Evolutionary conservation across 1,284 basidiomycete genomes (phyloP).

Genomic region (Trametes sp.): DNA sequence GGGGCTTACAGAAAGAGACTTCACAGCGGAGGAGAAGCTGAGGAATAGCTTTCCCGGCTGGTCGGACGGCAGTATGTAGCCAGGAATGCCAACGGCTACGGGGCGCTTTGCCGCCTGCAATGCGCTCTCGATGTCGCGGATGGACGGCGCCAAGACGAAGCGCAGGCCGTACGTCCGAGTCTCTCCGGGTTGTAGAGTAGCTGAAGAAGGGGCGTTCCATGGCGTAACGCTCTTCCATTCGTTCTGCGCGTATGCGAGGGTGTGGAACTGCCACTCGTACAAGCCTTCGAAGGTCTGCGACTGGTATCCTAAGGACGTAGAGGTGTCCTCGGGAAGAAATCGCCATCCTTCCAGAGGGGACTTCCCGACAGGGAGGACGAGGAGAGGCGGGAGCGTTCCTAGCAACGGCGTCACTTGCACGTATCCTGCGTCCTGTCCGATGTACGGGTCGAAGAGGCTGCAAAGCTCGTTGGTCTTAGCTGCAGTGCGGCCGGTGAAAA

Average conservation of each 20-base stretch:
- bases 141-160: conserved; percentile 58
- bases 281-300: conserved; percentile 68
- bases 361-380: conserved; percentile 55
- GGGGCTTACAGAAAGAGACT: conserved; percentile 54
- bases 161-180: conserved; percentile 62
- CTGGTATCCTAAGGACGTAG: conserved; percentile 57
- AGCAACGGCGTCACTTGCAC: conserved; percentile 60
- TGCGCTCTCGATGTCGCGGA: conserved; percentile 57
- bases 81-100: conserved; percentile 61
- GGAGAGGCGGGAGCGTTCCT: conserved; percentile 60
- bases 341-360: conserved; percentile 68
- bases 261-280: conserved; percentile 70
- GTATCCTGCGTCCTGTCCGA: conserved; percentile 64
- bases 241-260: conserved; percentile 63
- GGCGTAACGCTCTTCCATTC: conserved; percentile 61
- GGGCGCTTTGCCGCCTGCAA: conserved; percentile 52
- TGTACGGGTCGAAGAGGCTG: conserved; percentile 65
- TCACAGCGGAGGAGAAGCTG: conserved; percentile 50
- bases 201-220: conserved; percentile 64
- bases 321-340: conserved; percentile 59
- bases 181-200: conserved; percentile 54
- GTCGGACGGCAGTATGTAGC: conserved; percentile 60
- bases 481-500: conserved; percentile 62
- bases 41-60: conserved; percentile 62
- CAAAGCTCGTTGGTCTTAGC: conserved; percentile 60